These are phyloP conservation scores for Colletotrichum melonis DNA, from an alignment of 2,329 filamentous ascomycete species.

Conservation along the genomic window DNA sequence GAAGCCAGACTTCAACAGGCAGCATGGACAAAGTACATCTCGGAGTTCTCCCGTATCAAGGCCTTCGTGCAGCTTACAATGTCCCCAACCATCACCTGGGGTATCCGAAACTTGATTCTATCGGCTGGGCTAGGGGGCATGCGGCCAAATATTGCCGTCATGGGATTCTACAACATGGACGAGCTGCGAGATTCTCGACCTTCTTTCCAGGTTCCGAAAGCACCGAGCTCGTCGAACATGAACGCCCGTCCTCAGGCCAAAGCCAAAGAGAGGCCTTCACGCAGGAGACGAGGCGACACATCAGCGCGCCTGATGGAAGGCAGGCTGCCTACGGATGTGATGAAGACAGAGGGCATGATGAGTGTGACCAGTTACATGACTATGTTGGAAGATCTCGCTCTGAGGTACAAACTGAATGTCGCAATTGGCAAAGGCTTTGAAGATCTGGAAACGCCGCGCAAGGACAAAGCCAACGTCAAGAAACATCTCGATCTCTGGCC, in stretches of 20 bases:
- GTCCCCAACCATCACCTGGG: slow-evolving; percentile 86
- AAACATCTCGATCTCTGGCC: slow-evolving; percentile 91
- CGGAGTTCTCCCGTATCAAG: slow-evolving; percentile 85
- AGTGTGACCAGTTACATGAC: slow-evolving; percentile 81
- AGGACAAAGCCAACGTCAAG: slow-evolving; percentile 69
- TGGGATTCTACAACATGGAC: slow-evolving; percentile 84
- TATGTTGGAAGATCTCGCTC: slow-evolving; percentile 82
- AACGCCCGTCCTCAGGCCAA: slow-evolving; percentile 46
- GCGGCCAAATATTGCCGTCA: slow-evolving; percentile 87
- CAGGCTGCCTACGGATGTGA: slow-evolving; percentile 75
- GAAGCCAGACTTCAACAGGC: slow-evolving; percentile 85
- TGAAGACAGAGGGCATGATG: slow-evolving; percentile 75
- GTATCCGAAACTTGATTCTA: slow-evolving; percentile 83
- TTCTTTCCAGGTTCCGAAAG: slow-evolving; percentile 66
- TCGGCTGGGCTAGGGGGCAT: slow-evolving; percentile 87
- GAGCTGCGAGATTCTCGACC: slow-evolving; percentile 74
- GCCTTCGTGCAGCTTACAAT: slow-evolving; percentile 90
- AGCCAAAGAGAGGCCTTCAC: slow-evolving; percentile 43
- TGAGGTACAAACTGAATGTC: slow-evolving; percentile 84
- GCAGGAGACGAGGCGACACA: slow-evolving; percentile 62
- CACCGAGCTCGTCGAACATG: slow-evolving; percentile 50
- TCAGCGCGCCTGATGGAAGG: slow-evolving; percentile 67
- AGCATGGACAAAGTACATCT: slow-evolving; percentile 87
- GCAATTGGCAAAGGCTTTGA: slow-evolving; percentile 87
- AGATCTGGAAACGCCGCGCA: slow-evolving; percentile 76